Percentiles rank a stretch among this genome's conserved stretches.
phyloP scores from a whole-genome alignment of 495 filamentous ascomycete species.

The Aspergillus egyptiacus region DNA sequence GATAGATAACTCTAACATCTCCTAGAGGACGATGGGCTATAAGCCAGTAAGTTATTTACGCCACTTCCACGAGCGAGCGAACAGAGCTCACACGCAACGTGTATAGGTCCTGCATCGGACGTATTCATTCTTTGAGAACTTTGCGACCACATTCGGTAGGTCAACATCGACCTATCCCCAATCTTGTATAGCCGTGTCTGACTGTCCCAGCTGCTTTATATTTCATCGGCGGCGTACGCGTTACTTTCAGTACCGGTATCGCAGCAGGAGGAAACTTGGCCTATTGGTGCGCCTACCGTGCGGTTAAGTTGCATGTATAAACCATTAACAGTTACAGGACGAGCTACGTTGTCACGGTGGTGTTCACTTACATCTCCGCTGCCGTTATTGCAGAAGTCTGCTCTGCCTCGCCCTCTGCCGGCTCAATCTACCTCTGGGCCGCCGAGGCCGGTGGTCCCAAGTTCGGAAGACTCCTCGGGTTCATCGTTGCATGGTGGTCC shows the following conservation, averaged over 20 bases:
- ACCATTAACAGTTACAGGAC: conserved; percentile 29
- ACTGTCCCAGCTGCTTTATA: conserved; percentile 44
- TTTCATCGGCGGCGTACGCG: conserved; percentile 51
- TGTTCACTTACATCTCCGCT: conserved; percentile 53
- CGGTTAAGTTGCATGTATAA: neutral
- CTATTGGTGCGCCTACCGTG: conserved; percentile 36
- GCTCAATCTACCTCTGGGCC: conserved; percentile 54
- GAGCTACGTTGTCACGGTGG: conserved; percentile 49
- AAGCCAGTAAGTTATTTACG: conserved; percentile 35
- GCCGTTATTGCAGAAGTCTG: conserved; percentile 53
- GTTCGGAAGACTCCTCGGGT: conserved; percentile 48
- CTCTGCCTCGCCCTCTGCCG: conserved; percentile 50
- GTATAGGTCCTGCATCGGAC: conserved; percentile 42
- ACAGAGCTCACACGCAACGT: conserved; percentile 11
- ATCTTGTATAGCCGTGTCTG: neutral
- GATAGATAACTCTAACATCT: conserved; percentile 14
- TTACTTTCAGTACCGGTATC: conserved; percentile 52
- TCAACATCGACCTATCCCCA: no score
- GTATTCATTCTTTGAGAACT: conserved; percentile 48
- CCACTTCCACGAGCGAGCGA: neutral
- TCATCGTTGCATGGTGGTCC: conserved; percentile 55
- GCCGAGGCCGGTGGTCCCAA: conserved; percentile 49
- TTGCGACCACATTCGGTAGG: conserved; percentile 50
- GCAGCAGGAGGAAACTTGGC: conserved; percentile 51
- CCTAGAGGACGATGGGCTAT: conserved; percentile 43